Base-by-base conservation (phyloP, 306 rosid species). In the Corylus americana region DNA sequence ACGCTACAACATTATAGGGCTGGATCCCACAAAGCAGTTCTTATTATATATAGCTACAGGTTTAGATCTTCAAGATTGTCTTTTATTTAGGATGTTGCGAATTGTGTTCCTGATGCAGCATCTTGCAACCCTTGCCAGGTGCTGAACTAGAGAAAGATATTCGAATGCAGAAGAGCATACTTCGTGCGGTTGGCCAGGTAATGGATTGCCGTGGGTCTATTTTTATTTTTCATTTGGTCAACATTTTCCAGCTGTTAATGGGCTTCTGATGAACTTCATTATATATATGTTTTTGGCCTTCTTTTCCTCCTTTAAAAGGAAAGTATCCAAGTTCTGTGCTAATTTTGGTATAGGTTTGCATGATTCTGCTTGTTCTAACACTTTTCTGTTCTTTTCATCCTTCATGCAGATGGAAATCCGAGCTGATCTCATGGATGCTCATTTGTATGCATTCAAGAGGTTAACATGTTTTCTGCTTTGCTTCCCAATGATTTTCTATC, bases 341-440 rank as follows among this genome's bases (percentile, higher is more conserved):
- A 58, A 5, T 58, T 4, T 42, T 55, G 53, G 5, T 11, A 16
- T 25, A 20, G 5, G 71, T 39, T 71, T 45, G 31, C n/a, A 48
- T 48, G 59, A 64, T 77, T 81, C 69, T 48, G 42, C 39, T 55
- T 78, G 35, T 67, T 67, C 51, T 68, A 44, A 68, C 20, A 9
- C 62, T 67, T 80, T 57, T 42, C 48, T 42, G 81, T 49, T 74
- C 37, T 47, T 72, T 81, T 55, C 69, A 44, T 82, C 68, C 59
- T 81, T 77, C 79, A 47, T 78, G 83, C 77, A 96, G 99, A 89
- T 96, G 94, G 99, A 96, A 89, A 86, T 96, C 83, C 83, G 93
- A 80, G 87, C 92, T 79, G 99, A 93, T 90, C 98, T 96, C 82
- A 93, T 96, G 98, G 99, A 96, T 77, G 94, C 99, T 31, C 97